Percentiles rank a stretch among this genome's conserved stretches.
phyloP scores from a whole-genome alignment of 1,284 basidiomycete genomes.

The Apiotrichum gracile region DNA sequence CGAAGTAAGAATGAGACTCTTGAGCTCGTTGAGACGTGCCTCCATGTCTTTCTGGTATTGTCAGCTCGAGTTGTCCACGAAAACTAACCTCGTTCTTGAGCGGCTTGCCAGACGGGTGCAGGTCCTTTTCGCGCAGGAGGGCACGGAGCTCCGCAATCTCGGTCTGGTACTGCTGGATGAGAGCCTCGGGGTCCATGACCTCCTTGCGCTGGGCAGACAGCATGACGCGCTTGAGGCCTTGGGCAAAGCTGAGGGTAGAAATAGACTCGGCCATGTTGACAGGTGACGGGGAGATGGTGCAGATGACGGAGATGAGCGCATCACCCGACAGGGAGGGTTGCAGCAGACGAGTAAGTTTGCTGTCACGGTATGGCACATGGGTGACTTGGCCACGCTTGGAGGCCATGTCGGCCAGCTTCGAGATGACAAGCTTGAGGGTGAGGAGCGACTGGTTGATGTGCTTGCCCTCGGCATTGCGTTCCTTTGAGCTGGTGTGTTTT shows the following conservation, averaged over 20 bases:
- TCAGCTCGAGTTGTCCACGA: not conserved
- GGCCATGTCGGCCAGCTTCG: slow-evolving; percentile 78
- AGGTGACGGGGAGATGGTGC: slow-evolving; percentile 80
- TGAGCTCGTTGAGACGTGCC: slow-evolving; percentile 71
- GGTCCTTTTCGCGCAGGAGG: slow-evolving; percentile 42
- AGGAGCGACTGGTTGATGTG: slow-evolving; percentile 67
- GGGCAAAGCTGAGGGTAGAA: slow-evolving; percentile 79
- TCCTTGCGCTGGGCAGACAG: slow-evolving; percentile 88
- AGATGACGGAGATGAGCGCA: slow-evolving; percentile 91
- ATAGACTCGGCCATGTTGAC: slow-evolving; percentile 67
- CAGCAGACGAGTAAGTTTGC: slow-evolving; percentile 84
- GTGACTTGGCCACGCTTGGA: slow-evolving; percentile 67
- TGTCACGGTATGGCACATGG: slow-evolving; percentile 92
- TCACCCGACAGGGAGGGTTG: slow-evolving; percentile 93
- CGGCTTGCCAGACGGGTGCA: slow-evolving; percentile 54
- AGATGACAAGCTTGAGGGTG: slow-evolving; percentile 83
- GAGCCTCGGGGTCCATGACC: slow-evolving; percentile 82
- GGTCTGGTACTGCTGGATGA: slow-evolving; percentile 77
- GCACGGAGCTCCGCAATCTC: slow-evolving; percentile 74
- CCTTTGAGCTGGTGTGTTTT: slow-evolving; percentile 87
- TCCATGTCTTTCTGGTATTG: slow-evolving; percentile 61
- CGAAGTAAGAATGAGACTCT: slow-evolving; percentile 78
- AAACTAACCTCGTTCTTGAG: slow-evolving; percentile 14
- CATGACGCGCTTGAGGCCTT: slow-evolving; percentile 51
- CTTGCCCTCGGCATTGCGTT: slow-evolving; percentile 82